A percentile compares a stretch with the other conserved stretches of the same genome.
These are phyloP conservation scores for Blastocystis sp. DNA, from an alignment of 352 stramenopile genomes.

Conservation along the genomic window DNA sequence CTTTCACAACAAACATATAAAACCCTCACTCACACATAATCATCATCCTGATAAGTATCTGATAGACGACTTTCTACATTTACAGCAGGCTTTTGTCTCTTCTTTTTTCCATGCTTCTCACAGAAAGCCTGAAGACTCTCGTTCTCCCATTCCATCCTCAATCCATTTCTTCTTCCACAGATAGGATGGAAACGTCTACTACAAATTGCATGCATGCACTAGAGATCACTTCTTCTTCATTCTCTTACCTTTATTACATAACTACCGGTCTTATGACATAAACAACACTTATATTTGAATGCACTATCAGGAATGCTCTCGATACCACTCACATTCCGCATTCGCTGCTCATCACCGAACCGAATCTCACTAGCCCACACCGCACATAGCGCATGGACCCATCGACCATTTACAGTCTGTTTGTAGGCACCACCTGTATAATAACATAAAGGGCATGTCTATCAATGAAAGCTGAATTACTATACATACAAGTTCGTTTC, in stretches of 20 bases:
- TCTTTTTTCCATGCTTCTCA: conserved; percentile 64
- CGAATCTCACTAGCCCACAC: conserved; percentile 57
- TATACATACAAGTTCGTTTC: conserved; percentile 15
- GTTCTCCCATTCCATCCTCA: conserved; percentile 51
- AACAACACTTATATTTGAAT: conserved; percentile 62
- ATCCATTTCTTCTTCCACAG: conserved; percentile 15
- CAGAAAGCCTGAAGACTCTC: conserved; percentile 52
- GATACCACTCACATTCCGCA: conserved; percentile 45
- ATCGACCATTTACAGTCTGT: conserved; percentile 23
- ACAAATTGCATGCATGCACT: conserved; percentile 60
- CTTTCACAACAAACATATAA: conserved; percentile 44
- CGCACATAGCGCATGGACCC: conserved; percentile 54
- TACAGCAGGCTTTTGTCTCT: neutral
- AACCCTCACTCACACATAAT: conserved; percentile 1
- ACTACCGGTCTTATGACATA: conserved; percentile 60
- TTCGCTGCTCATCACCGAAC: conserved; percentile 41
- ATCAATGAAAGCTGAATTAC: neutral
- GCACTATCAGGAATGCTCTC: conserved; percentile 40
- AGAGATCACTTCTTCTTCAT: neutral
- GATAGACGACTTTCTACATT: neutral
- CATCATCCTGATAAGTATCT: conserved; percentile 58
- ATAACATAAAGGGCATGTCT: conserved; percentile 61
- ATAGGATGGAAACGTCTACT: conserved; percentile 58
- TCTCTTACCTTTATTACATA: conserved; percentile 52
- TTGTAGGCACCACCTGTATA: conserved; percentile 64